A percentile compares a stretch with the other conserved stretches of the same genome.
Evolutionary conservation across 768 basidiomycete genomes (phyloP).

Genomic region (Rhodosporidiobolus odoratus): DNA sequence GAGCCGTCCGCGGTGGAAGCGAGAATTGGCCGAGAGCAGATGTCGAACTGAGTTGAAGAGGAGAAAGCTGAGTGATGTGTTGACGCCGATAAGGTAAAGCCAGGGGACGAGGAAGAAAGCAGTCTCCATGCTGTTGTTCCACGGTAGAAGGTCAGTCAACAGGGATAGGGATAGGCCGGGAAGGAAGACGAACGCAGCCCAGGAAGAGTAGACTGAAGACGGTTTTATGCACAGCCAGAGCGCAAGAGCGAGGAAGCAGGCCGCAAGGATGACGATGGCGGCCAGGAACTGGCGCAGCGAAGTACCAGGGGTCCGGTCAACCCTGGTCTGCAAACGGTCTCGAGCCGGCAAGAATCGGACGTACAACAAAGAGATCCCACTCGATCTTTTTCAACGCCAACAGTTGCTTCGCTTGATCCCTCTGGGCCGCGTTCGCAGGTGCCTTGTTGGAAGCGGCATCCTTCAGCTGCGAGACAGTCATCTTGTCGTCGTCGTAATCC

Average conservation of each 20-base stretch:
- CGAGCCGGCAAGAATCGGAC: background rate
- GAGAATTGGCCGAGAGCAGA: background rate
- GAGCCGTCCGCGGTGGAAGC: background rate
- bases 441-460: constrained; percentile 2
- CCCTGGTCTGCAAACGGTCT: background rate
- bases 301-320: background rate
- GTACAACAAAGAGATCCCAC: constrained; percentile 5
- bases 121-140: constrained; percentile 10
- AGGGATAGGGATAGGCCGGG: background rate
- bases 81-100: constrained; percentile 16
- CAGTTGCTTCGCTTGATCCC: constrained; percentile 13
- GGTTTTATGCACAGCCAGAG: constrained; percentile 10
- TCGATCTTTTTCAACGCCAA: constrained; percentile 13
- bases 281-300: constrained; percentile 2
- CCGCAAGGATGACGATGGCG: background rate
- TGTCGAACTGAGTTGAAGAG: background rate
- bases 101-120: constrained; percentile 10
- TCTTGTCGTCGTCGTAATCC: background rate
- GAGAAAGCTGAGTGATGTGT: constrained; percentile 10
- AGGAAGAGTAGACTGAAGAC: background rate
- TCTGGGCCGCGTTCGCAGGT: background rate
- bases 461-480: background rate
- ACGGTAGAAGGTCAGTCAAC: background rate
- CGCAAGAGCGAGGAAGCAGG: background rate
- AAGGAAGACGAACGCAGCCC: background rate